phyloP scores from a whole-genome alignment of 805 yeast genomes.

The Ogataea naganishii region DNA sequence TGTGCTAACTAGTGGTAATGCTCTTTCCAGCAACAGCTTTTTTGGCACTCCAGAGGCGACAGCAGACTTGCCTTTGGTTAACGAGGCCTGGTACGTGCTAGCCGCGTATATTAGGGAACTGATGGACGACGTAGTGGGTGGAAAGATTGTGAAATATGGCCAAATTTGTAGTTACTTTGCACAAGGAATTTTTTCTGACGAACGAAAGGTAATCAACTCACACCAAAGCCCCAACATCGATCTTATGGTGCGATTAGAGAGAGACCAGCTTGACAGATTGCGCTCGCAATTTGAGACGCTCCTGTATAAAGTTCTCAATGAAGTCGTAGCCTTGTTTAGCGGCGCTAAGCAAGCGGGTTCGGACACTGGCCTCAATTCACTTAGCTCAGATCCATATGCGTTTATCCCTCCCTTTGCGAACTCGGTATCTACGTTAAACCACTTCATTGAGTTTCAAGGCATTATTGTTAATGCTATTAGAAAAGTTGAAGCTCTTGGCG shows the following conservation, averaged over 20 bases:
- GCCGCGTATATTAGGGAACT: slow-evolving; percentile 28
- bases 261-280: slow-evolving; percentile 32
- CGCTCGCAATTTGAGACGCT: slow-evolving; percentile 19
- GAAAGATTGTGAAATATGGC: slow-evolving; percentile 43
- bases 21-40: slow-evolving; percentile 21
- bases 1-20: slow-evolving; percentile 15
- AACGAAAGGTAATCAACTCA: slow-evolving; percentile 5
- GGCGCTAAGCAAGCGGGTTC: no score
- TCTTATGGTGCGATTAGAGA: slow-evolving; percentile 31
- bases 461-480: slow-evolving; percentile 30
- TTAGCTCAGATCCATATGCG: slow-evolving; percentile 33
- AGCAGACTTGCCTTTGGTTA: slow-evolving; percentile 42
- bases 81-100: slow-evolving; percentile 52
- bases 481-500: slow-evolving; percentile 37
- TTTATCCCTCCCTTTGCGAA: slow-evolving; percentile 61
- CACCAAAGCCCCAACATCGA: slow-evolving; percentile 21
- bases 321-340: slow-evolving; percentile 18
- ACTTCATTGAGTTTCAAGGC: slow-evolving; percentile 36
- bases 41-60: slow-evolving; percentile 13
- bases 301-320: slow-evolving; percentile 18
- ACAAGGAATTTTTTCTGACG: slow-evolving; percentile 34
- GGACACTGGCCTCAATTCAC: slow-evolving; percentile 31
- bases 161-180: slow-evolving; percentile 45
- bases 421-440: slow-evolving; percentile 48
- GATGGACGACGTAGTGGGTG: slow-evolving; percentile 22